Evolutionary conservation across 2,329 filamentous ascomycete genomes (phyloP).

Genomic region (Cladophialophora chaetospira): DNA sequence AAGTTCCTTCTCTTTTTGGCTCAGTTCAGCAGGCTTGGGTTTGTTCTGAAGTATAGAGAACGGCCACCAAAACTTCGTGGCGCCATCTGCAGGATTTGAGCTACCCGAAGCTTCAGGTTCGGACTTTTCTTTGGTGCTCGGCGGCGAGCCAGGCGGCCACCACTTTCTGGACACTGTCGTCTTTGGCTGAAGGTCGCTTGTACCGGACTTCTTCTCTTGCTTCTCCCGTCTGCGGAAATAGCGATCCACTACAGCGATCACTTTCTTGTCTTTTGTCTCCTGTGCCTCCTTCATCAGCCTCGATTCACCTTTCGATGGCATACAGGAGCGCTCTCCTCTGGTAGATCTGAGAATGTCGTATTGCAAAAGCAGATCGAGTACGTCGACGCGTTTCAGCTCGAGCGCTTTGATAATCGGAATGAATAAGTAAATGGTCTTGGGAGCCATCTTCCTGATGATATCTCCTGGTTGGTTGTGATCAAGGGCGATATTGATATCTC

Average conservation of each 20-base stretch:
- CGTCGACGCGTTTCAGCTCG: neutral
- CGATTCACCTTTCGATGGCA: neutral
- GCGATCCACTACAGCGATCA: neutral
- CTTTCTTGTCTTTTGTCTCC: neutral
- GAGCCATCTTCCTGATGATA: neutral
- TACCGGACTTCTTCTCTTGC: neutral
- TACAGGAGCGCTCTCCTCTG: neutral
- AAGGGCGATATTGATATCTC: neutral
- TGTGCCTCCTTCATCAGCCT: neutral
- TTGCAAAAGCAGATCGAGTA: slow-evolving; percentile 1
- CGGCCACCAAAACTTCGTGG: neutral
- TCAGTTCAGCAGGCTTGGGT: neutral
- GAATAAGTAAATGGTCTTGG: neutral
- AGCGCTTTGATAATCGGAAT: neutral
- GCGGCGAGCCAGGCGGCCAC: neutral
- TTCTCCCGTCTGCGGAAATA: too few species aligned
- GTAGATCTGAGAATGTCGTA: neutral
- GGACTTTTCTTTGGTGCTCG: neutral
- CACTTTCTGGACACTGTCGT: neutral
- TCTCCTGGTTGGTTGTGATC: neutral
- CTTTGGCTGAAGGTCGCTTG: neutral
- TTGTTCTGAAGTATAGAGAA: neutral
- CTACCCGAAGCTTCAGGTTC: neutral
- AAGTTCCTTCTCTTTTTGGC: too few species aligned
- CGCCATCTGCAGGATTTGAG: neutral